Conservation (phyloP, 768 basidiomycete genomes). For the Austroboletus festivus region DNA sequence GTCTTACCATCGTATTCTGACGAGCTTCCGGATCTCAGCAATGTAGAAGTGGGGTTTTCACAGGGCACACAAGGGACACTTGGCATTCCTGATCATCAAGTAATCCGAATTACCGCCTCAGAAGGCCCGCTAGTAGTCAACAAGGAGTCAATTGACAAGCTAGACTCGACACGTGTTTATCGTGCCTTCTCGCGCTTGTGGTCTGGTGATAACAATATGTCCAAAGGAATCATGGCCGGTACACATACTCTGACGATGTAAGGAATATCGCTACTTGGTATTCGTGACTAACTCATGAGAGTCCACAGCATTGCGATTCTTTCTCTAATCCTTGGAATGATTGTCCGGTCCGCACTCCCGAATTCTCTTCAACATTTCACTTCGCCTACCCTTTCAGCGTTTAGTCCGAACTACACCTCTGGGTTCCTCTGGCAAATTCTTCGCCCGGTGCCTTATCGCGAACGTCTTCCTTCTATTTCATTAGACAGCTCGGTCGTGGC, state of each 20-base stretch:
- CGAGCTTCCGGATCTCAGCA: constrained; percentile 27
- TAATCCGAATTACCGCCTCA: constrained; percentile 36
- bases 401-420: constrained; percentile 26
- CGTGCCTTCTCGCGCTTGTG: constrained; percentile 47
- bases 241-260: constrained; percentile 66
- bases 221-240: constrained; percentile 42
- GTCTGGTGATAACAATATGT: constrained; percentile 30
- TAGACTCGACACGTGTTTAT: constrained; percentile 42
- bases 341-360: constrained; percentile 31
- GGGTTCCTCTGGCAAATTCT: constrained; percentile 41
- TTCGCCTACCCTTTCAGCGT: constrained; percentile 15
- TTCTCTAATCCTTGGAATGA: constrained; percentile 60
- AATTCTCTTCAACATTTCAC: constrained; percentile 21
- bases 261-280: constrained; percentile 22
- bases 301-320: constrained; percentile 60
- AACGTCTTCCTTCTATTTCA: constrained; percentile 28
- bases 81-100: constrained; percentile 39
- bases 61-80: constrained; percentile 45
- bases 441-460: constrained; percentile 40
- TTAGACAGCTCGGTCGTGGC: constrained; percentile 28
- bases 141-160: constrained; percentile 39
- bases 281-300: constrained; percentile 10
- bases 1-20: constrained; percentile 21
- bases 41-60: constrained; percentile 21
- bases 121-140: constrained; percentile 43